Conservation (phyloP, 2,329 filamentous ascomycete genomes). For the Sphaerulina musiva region DNA sequence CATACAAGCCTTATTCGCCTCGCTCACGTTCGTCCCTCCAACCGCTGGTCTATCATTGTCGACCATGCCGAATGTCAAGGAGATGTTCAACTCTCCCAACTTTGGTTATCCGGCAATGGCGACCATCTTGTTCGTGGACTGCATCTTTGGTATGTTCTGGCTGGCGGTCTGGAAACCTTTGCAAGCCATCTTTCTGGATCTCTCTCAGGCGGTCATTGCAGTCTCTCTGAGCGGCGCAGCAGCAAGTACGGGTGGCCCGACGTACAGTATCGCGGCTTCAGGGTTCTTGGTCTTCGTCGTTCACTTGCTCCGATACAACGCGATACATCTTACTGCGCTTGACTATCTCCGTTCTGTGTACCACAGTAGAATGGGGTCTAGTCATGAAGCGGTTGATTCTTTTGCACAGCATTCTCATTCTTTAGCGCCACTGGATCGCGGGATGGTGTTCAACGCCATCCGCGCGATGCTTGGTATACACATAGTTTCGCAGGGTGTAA, state of each 20-base stretch:
- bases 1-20: slow-evolving; percentile 87
- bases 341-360: slow-evolving; percentile 35
- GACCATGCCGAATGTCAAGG: slow-evolving; percentile 69
- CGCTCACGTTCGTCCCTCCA: slow-evolving; percentile 84
- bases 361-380: slow-evolving; percentile 32
- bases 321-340: slow-evolving; percentile 35
- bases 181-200: slow-evolving; percentile 80
- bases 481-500: slow-evolving; percentile 35
- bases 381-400: slow-evolving; percentile 27
- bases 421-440: slow-evolving; percentile 27
- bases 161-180: slow-evolving; percentile 79
- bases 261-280: slow-evolving; percentile 65
- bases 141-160: slow-evolving; percentile 72
- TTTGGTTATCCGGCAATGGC: slow-evolving; percentile 73
- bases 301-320: slow-evolving; percentile 50
- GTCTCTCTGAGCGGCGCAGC: slow-evolving; percentile 81
- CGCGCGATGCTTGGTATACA: slow-evolving; percentile 34
- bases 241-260: slow-evolving; percentile 59
- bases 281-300: slow-evolving; percentile 57
- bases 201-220: slow-evolving; percentile 89
- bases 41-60: slow-evolving; percentile 59
- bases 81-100: slow-evolving; percentile 82
- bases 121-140: slow-evolving; percentile 77
- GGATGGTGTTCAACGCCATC: slow-evolving; percentile 29
- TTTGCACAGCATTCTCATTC: slow-evolving; percentile 30